Evolutionary conservation across 2,329 filamentous ascomycete species (phyloP).

Genomic region (Ophiostoma ulmi): DNA sequence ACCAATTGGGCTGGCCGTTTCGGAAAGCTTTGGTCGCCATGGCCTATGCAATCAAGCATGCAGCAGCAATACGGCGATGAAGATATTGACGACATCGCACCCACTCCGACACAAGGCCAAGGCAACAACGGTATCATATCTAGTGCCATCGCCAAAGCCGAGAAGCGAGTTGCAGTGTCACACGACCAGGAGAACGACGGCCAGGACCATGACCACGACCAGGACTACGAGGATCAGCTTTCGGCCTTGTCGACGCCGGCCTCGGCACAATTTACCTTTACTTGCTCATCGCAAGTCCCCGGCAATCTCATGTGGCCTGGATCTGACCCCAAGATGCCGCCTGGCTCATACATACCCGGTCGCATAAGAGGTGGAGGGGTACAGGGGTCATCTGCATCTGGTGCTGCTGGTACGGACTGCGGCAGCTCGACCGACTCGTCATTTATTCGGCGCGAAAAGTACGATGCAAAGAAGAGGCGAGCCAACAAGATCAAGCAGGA

Average conservation of each 20-base stretch:
- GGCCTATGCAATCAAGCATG: slow-evolving; percentile 18
- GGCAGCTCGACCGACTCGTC: slow-evolving; percentile 10
- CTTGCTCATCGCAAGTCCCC: slow-evolving; percentile 83
- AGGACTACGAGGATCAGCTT: slow-evolving; percentile 65
- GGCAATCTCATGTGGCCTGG: slow-evolving; percentile 67
- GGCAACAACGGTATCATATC: slow-evolving; percentile 75
- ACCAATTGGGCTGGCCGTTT: slow-evolving; percentile 51
- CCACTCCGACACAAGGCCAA: slow-evolving; percentile 33
- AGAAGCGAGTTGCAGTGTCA: slow-evolving; percentile 45
- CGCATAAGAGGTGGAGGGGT: background rate
- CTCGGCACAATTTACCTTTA: slow-evolving; percentile 92
- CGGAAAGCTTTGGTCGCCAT: slow-evolving; percentile 42
- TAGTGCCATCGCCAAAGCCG: slow-evolving; percentile 83
- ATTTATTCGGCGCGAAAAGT: background rate
- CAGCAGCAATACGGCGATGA: background rate
- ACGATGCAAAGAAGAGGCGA: slow-evolving; percentile 50
- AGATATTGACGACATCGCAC: background rate
- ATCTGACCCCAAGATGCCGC: slow-evolving; percentile 21
- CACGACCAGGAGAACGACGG: slow-evolving; percentile 47
- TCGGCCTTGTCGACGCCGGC: slow-evolving; percentile 62
- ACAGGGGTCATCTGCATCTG: background rate
- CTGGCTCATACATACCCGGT: slow-evolving; percentile 5
- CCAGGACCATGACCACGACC: slow-evolving; percentile 30
- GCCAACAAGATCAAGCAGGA: slow-evolving; percentile 59
- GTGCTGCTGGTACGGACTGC: background rate